Evolutionary conservation across 495 filamentous ascomycete genomes (phyloP).

Genomic region (Hypoxylon perforatum): DNA sequence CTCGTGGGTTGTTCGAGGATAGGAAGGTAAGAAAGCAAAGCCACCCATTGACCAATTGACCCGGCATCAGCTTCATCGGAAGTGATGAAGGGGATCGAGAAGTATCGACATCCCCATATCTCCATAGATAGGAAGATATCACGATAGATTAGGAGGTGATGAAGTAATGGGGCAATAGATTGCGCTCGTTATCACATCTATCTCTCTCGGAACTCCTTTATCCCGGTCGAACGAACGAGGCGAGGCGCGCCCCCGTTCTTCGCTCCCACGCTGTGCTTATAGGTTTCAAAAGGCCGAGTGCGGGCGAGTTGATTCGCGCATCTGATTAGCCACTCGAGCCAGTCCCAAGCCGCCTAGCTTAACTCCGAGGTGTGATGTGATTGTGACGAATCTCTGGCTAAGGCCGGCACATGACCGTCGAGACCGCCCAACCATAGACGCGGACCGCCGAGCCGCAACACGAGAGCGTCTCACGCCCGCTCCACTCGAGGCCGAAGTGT

Average conservation of each 20-base stretch:
- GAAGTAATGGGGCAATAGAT: constrained; percentile 37
- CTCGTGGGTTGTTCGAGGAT: constrained; percentile 19
- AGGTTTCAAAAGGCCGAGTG: constrained; percentile 17
- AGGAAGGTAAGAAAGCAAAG: constrained; percentile 5
- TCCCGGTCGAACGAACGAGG: constrained; percentile 31
- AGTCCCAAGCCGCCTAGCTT: not conserved
- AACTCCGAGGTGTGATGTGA: constrained; percentile 43
- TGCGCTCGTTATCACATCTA: constrained; percentile 37
- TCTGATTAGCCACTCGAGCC: constrained; percentile 17
- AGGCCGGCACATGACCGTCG: constrained; percentile 32
- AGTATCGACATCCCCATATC: not conserved
- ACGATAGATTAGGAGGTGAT: constrained; percentile 24
- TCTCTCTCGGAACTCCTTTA: constrained; percentile 27
- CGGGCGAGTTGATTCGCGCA: constrained; percentile 23
- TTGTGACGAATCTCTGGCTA: constrained; percentile 19
- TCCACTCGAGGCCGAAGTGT: constrained; percentile 24
- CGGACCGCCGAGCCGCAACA: constrained; percentile 40
- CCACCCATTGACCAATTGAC: constrained; percentile 30
- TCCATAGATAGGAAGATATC: constrained; percentile 16
- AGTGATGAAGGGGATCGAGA: constrained; percentile 9
- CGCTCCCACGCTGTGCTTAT: constrained; percentile 26
- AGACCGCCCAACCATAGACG: constrained; percentile 12
- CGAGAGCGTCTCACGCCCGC: not conserved
- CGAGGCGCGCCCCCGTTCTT: not conserved
- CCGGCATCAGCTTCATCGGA: constrained; percentile 1